These are phyloP conservation scores for Yarrowia sp. DNA, from an alignment of 805 yeast species.

Conservation along the genomic window DNA sequence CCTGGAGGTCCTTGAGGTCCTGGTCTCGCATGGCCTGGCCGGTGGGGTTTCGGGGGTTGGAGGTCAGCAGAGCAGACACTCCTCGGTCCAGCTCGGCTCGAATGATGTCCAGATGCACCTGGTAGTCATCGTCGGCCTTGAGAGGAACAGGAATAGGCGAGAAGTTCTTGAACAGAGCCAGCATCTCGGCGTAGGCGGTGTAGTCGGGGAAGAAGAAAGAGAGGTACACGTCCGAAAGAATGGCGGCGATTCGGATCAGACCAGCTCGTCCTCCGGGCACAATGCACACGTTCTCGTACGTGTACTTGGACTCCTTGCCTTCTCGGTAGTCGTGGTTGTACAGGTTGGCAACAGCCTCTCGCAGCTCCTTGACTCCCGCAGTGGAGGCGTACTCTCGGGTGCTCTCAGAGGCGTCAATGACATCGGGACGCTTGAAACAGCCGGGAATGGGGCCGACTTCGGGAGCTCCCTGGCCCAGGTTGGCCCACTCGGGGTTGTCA, in stretches of 20 bases:
- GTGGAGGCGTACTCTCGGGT: conserved; percentile 67
- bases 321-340: conserved; percentile 63
- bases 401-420: conserved; percentile 57
- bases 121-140: conserved; percentile 62
- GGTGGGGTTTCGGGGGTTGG: conserved; percentile 70
- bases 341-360: conserved; percentile 64
- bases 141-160: conserved; percentile 68
- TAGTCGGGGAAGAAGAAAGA: conserved; percentile 68
- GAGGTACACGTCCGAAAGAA: conserved; percentile 63
- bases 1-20: conserved; percentile 59
- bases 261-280: conserved; percentile 74
- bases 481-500: conserved; percentile 55
- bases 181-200: conserved; percentile 71
- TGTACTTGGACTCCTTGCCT: conserved; percentile 58
- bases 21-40: conserved; percentile 59
- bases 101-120: conserved; percentile 60
- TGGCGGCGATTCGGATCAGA: conserved; percentile 65
- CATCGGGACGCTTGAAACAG: conserved; percentile 60
- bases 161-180: conserved; percentile 62
- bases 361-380: conserved; percentile 60
- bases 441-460: conserved; percentile 68
- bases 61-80: conserved; percentile 60
- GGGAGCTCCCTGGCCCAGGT: conserved; percentile 70
- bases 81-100: conserved; percentile 62
- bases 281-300: conserved; percentile 64